Conservation (phyloP, 2,329 filamentous ascomycete genomes). For the Scortechinia acanthostroma region DNA sequence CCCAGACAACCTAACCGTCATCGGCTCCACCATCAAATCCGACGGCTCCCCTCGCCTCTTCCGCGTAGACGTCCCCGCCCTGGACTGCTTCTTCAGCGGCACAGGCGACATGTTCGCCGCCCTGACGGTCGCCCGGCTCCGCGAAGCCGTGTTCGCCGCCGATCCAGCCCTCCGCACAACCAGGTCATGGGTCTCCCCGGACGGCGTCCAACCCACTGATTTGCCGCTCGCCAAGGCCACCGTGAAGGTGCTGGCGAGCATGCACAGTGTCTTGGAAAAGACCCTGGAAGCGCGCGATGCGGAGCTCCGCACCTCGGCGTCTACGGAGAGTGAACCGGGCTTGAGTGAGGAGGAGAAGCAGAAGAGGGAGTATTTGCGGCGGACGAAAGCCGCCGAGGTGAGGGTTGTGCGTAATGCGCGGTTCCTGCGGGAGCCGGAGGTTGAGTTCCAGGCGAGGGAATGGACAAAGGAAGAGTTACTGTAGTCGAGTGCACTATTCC, state of each 20-base stretch:
- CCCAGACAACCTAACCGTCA: constrained; percentile 46
- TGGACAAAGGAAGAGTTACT: constrained; percentile 21
- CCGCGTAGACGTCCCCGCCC: constrained; percentile 75
- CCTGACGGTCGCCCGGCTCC: constrained; percentile 77
- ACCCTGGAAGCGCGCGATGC: constrained; percentile 58
- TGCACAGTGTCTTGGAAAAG: constrained; percentile 75
- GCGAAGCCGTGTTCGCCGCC: constrained; percentile 63
- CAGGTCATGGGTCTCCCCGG: constrained; percentile 69
- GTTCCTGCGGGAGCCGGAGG: constrained; percentile 58
- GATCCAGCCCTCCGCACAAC: constrained; percentile 35
- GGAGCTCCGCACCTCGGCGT: constrained; percentile 19
- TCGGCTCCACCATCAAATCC: constrained; percentile 63
- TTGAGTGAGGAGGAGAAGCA: background rate
- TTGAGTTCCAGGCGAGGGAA: constrained; percentile 52
- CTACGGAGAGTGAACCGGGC: background rate
- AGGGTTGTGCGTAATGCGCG: constrained; percentile 70
- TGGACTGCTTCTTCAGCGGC: constrained; percentile 91
- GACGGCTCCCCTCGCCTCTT: constrained; percentile 72
- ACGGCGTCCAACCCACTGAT: constrained; percentile 61
- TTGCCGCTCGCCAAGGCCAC: constrained; percentile 77
- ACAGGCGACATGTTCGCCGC: constrained; percentile 99
- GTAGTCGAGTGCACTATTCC: too few relatives aligned
- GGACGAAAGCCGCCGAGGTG: constrained; percentile 82
- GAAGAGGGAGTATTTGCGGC: constrained; percentile 57
- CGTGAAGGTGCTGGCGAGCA: constrained; percentile 82